Evolutionary conservation across 176 grass and related monocot genomes (phyloP), one percentile per base, ranked within the genome.

Genomic region (barley (Hordeum vulgare)): DNA sequence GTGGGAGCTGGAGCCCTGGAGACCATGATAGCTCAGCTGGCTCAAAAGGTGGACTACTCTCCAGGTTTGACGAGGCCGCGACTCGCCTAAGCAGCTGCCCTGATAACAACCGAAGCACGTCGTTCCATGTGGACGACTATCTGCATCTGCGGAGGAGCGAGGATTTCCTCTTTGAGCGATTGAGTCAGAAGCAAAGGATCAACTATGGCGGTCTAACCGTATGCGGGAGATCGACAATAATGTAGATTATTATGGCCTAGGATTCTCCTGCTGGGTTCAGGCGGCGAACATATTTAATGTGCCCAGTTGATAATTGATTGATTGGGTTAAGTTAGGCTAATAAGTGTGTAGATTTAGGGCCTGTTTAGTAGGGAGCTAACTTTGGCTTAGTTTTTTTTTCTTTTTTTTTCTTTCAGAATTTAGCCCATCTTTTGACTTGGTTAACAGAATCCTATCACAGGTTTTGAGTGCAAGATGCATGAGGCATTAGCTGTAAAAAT

Each of bases 1-100:
- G 85, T 36, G 91, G 89, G 65, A 99, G 91, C 77, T 92, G 96
- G 91, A 99, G 83, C 60, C 87, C 91, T 80, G 91, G 83, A 61
- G 84, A 85, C 9, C 40, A 80, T 58, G 67, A 62, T 45, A 83
- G 59, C 69, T 85, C 87, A 28, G 45, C 61, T 9, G 59, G 59
- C 59, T 90, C 86, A 49, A 85, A 45, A 45, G 51, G 79, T 54
- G 87, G 76, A 72, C 56, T 84, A 9, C 66, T 82, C 7, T 44
- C 61, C 69, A 85, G 70, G 53, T 87, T 84, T 14, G 83, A 79
- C 17, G 78, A 90, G 23, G 78, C 74, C 0, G 82, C 31, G 13
- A 60, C 56, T 77, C 17, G 70, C 68, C 78, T 1, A 68, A 81
- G 67, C 68, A 87, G 71, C 74, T 89, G 58, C 77, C 61, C 72